phyloP scores from a whole-genome alignment of 352 stramenopile species.

The Pythium chondricola region DNA sequence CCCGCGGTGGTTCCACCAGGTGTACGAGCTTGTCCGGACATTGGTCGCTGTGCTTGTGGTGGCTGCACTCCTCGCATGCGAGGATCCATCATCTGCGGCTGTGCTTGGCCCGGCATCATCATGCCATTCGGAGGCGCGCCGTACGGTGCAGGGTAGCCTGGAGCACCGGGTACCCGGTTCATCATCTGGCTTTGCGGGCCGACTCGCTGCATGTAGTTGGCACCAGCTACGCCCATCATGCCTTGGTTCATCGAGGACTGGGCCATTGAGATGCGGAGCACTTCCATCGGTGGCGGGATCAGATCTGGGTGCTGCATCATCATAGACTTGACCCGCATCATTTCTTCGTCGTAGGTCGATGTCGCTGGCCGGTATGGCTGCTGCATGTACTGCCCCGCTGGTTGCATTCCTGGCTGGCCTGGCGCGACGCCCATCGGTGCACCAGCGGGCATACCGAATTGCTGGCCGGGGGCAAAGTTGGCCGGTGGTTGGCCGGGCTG shows the following conservation, averaged over 20 bases:
- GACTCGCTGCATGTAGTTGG: slow-evolving; percentile 57
- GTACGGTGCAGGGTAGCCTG: slow-evolving; percentile 47
- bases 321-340: slow-evolving; percentile 84
- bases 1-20: slow-evolving; percentile 29
- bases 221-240: slow-evolving; percentile 59
- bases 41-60: slow-evolving; percentile 27
- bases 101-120: slow-evolving; percentile 51
- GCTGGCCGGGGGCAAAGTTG: slow-evolving; percentile 34
- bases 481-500: slow-evolving; percentile 32
- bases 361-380: slow-evolving; percentile 53
- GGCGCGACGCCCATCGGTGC: slow-evolving; percentile 23
- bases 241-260: slow-evolving; percentile 51
- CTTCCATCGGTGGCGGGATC: slow-evolving; percentile 82
- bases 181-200: slow-evolving; percentile 50
- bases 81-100: slow-evolving; percentile 31
- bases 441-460: slow-evolving; percentile 41
- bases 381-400: slow-evolving; percentile 58
- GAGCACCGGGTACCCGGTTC: slow-evolving; percentile 32
- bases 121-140: slow-evolving; percentile 40
- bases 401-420: slow-evolving; percentile 21
- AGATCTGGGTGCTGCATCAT: slow-evolving; percentile 85
- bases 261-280: slow-evolving; percentile 81
- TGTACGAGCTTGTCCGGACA: slow-evolving; percentile 37
- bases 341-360: slow-evolving; percentile 82
- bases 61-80: slow-evolving; percentile 32